Base-by-base conservation (phyloP, 2,329 filamentous ascomycete genomes). In the Penicillium sp. region DNA sequence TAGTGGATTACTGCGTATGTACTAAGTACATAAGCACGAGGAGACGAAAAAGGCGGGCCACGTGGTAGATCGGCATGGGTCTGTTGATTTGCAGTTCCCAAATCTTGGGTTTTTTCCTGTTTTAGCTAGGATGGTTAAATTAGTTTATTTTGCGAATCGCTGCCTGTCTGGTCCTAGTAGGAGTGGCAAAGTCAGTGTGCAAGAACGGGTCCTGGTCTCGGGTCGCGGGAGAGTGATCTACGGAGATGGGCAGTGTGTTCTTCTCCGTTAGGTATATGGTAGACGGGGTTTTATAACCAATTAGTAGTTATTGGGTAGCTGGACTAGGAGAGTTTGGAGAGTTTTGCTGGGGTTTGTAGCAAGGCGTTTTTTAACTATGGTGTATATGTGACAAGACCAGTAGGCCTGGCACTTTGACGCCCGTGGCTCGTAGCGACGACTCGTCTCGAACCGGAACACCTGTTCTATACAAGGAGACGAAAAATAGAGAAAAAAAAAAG, bases 61-160 rank as follows among this genome's bases (percentile, higher is more conserved):
- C 60, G 60, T 62, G 60, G 60, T 56, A 51, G 56, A 62, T 61
- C 60, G 60, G 55, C 51, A 53, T 54, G 54, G 42, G 54, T 47
- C 30, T 47, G 13, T 47, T 47, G 26, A 47, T 57, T 47, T 30
- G 33, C 24, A 47, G n/a, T 47, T 24, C 8, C 24, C 19, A 33
- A 33, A 22, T 10, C 10, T 35, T 12, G n/a, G 17, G 4, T 28
- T 26, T 33, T 15, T 35, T 28, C 54, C 22, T 26, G 28, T 26
- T 15, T 38, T 40, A 40, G 22, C 35, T 19, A n/a, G 8, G 26
- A 9, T 49, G 45, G 45, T n/a, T 30, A 28, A 30, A 12, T 49
- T 30, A 49, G 45, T 49, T 30, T 49, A 49, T 49, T 49, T 49
- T 22, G 45, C 45, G 24, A 49, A 51, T 35, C 49, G 33, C 49